Evolutionary conservation across 148 eudicot genomes (phyloP), one percentile per base, ranked within the genome.

Genomic region (Cornus controversa): DNA sequence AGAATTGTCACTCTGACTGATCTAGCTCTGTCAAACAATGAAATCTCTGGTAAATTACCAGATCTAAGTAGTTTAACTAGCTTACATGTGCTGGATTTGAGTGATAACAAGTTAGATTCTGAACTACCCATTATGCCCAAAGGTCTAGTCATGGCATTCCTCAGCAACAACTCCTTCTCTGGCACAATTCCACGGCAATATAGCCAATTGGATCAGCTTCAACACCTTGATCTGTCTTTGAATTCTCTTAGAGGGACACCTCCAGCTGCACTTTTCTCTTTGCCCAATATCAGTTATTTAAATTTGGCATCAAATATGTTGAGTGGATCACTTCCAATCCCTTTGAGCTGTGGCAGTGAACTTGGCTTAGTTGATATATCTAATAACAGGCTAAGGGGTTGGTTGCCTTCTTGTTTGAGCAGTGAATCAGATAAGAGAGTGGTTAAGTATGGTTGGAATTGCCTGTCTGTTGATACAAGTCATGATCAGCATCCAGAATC

Each of bases 301-400:
- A 88, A 88, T 80, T 65, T 92, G 77, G 90, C 87, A 76, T 90
- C 96, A 72, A 92, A 92, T 72, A 82, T 80, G 79, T 72, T 92
- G 58, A 88, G 80, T 74, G 96, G 96, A 25, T 84, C 89, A 63
- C 86, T 92, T 40, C 87, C 93, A 70, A 75, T 65, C 78, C 85
- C 80, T 54, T 68, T 90, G 80, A 73, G 62, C 36, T 92, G 96
- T 84, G 92, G 92, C 15, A 75, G 40, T 47, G 86, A 89, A 66
- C 92, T 92, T 20, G 83, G 85, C 54, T 87, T 78, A 68, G 87
- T 85, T 7, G 90, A 90, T 77, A 78, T 92, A 54, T 90, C 96
- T 8, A 81, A 85, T 26, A 92, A 92, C 73, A 87, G 81, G 82
- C 75, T 90, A 29, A 84, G 76, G 0, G 96, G 93, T 31, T 81